phyloP scores from a whole-genome alignment of 2,329 filamentous ascomycete genomes.

The Trichoderma hamatum region DNA sequence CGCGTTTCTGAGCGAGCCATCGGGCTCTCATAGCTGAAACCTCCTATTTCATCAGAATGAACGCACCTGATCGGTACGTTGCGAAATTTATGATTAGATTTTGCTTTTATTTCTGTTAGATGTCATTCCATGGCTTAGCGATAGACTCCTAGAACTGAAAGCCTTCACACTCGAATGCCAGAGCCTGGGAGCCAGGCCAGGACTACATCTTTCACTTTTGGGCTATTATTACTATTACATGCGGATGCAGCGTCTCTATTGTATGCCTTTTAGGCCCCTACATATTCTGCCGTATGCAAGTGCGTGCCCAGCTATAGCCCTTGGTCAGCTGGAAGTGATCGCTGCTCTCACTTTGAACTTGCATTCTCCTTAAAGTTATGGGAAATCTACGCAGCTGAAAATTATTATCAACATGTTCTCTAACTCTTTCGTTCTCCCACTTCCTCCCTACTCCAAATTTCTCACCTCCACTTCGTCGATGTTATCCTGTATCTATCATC shows the following conservation, averaged over 20 bases:
- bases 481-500: background rate
- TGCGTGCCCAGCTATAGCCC: conserved; percentile 4
- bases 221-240: background rate
- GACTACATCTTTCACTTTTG: background rate
- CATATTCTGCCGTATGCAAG: conserved; percentile 1
- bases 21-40: background rate
- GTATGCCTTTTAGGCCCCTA: background rate
- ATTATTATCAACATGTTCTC: background rate
- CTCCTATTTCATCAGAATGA: conserved; percentile 47
- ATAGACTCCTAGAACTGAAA: background rate
- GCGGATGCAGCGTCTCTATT: background rate
- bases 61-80: conserved; percentile 59
- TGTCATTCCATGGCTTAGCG: background rate
- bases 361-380: background rate
- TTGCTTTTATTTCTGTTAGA: background rate
- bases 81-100: background rate
- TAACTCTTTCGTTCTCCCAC: background rate
- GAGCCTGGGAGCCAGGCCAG: background rate
- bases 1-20: background rate
- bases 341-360: background rate
- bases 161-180: background rate
- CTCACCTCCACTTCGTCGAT: background rate
- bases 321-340: background rate
- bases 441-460: background rate
- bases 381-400: background rate